Conservation (phyloP, 768 basidiomycete genomes). For the Lactarius hengduanensis region DNA sequence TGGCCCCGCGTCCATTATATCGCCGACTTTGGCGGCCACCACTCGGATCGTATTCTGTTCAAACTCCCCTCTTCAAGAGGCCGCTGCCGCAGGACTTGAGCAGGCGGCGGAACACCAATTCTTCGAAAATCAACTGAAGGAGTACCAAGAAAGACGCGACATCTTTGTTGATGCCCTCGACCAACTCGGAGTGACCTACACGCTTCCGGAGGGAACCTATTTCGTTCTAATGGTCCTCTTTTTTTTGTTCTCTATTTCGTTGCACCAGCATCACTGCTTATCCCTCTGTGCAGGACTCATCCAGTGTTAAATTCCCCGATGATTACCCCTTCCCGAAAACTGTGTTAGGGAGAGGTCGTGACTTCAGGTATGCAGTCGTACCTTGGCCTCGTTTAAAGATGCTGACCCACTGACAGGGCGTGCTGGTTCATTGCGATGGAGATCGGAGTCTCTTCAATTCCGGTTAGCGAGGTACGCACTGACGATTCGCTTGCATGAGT, state of each 20-base stretch:
- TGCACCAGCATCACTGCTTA: slow-evolving; percentile 7
- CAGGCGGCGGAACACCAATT: slow-evolving; percentile 67
- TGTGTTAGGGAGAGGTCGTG: slow-evolving; percentile 75
- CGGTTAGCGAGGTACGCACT: slow-evolving; percentile 80
- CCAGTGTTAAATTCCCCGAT: slow-evolving; percentile 73
- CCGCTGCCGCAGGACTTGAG: slow-evolving; percentile 86
- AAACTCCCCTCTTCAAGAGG: slow-evolving; percentile 95
- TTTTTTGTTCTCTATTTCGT: neutral
- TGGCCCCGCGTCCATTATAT: slow-evolving; percentile 77
- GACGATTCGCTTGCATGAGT: slow-evolving; percentile 29
- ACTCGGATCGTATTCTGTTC: slow-evolving; percentile 95
- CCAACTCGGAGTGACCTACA: slow-evolving; percentile 77
- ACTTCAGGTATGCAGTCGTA: slow-evolving; percentile 64
- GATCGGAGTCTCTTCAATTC: slow-evolving; percentile 89
- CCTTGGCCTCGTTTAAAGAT: slow-evolving; percentile 14
- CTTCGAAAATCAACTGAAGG: slow-evolving; percentile 70
- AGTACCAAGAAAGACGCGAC: slow-evolving; percentile 78
- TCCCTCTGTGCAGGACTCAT: slow-evolving; percentile 60
- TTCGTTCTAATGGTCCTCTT: slow-evolving; percentile 73
- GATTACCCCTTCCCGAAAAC: slow-evolving; percentile 79
- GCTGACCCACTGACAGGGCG: slow-evolving; percentile 50
- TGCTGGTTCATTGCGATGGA: slow-evolving; percentile 94
- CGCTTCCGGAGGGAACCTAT: slow-evolving; percentile 86
- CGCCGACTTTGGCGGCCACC: slow-evolving; percentile 83
- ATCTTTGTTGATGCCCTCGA: slow-evolving; percentile 83